Percentiles rank a stretch among this genome's conserved stretches.
Conservation (phyloP, 2,329 filamentous ascomycete species). For the Alternaria angustiovoidea region DNA sequence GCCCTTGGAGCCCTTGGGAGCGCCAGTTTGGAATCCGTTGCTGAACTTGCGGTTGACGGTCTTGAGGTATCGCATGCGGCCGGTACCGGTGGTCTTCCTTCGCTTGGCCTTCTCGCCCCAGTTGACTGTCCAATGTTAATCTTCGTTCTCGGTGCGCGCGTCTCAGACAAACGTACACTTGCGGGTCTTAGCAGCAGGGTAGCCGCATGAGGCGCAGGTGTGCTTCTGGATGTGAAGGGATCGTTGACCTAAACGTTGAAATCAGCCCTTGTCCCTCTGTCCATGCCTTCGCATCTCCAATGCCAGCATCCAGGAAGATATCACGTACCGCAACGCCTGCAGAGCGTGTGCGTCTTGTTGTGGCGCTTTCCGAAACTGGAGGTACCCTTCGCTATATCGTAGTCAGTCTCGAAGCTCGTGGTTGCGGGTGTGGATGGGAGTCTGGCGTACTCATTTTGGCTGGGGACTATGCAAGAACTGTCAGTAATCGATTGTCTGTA, state of each 20-base stretch:
- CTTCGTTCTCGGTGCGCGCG: conserved; percentile 16
- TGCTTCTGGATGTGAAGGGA: conserved; percentile 99
- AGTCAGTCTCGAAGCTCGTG: conserved; percentile 55
- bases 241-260: conserved; percentile 73
- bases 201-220: conserved; percentile 94
- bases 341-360: conserved; percentile 98
- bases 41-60: conserved; percentile 90
- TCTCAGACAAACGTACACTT: conserved; percentile 81
- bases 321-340: conserved; percentile 95
- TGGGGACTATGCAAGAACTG: conserved; percentile 51
- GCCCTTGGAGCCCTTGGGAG: conserved; percentile 83
- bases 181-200: conserved; percentile 95
- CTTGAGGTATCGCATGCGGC: conserved; percentile 96
- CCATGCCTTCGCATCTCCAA: conserved; percentile 16
- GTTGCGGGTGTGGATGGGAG: conserved; percentile 33
- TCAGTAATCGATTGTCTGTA: conserved; percentile 31
- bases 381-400: conserved; percentile 71
- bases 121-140: conserved; percentile 74
- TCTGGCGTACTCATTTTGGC: conserved; percentile 66
- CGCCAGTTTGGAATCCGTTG: conserved; percentile 95
- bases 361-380: conserved; percentile 81
- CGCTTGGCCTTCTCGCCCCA: conserved; percentile 99
- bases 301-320: conserved; percentile 17
- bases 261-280: conserved; percentile 44
- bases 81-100: conserved; percentile 98